Percentiles rank a stretch among this genome's conserved stretches.
These are phyloP conservation scores for Microbotryum saponariae DNA, from an alignment of 1,284 basidiomycete species.

Conservation along the genomic window DNA sequence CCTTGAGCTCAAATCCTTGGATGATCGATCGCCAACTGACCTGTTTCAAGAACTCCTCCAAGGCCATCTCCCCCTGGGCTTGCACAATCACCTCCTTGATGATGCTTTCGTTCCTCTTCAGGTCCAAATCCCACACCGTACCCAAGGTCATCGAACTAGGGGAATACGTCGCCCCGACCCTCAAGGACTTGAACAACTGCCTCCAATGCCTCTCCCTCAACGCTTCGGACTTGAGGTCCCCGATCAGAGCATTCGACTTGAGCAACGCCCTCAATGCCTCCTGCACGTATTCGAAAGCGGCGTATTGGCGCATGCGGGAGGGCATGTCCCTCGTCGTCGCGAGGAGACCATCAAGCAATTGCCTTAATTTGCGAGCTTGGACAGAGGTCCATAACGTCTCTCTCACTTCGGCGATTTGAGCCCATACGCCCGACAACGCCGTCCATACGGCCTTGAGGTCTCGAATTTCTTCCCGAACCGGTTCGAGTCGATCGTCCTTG, in stretches of 20 bases:
- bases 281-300: conserved; percentile 96
- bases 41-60: conserved; percentile 47
- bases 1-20: no score
- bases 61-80: conserved; percentile 79
- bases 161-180: conserved; percentile 42
- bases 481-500: conserved; percentile 82
- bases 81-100: conserved; percentile 95
- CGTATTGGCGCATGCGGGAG: conserved; percentile 96
- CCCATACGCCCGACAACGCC: conserved; percentile 94
- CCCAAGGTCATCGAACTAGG: conserved; percentile 79
- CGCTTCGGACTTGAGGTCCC: conserved; percentile 93
- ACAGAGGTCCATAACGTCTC: conserved; percentile 87
- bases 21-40: conserved; percentile 43
- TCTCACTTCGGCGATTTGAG: conserved; percentile 77
- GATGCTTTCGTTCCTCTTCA: conserved; percentile 80
- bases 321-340: conserved; percentile 96
- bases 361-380: conserved; percentile 83
- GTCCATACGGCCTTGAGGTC: conserved; percentile 99
- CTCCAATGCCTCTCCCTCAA: conserved; percentile 98
- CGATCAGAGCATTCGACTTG: conserved; percentile 80
- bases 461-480: conserved; percentile 86
- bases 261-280: conserved; percentile 76
- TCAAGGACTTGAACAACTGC: conserved; percentile 87
- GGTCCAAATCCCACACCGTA: conserved; percentile 91
- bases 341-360: conserved; percentile 82